phyloP scores from a whole-genome alignment of 176 grass and related monocot species.

The Triticum timopheevii region DNA sequence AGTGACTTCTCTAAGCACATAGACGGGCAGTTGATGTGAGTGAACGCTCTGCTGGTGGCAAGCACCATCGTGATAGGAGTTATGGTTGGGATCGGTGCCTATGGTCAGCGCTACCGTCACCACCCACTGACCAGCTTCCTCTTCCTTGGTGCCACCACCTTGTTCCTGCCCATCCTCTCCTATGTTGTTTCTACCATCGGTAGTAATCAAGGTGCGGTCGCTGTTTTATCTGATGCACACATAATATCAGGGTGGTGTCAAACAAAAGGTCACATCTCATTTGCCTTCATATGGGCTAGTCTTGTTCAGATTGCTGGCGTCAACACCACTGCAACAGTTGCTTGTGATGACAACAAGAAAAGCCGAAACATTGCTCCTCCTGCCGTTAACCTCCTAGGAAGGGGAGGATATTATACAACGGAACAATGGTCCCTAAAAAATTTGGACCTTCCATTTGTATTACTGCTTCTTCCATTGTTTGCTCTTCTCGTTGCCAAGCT shows the following conservation, averaged over 20 bases:
- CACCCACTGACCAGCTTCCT: not conserved
- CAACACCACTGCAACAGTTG: not conserved
- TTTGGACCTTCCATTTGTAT: fast-evolving
- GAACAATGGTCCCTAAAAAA: too few relatives aligned
- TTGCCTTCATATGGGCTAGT: too few relatives aligned
- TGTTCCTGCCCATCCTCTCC: conserved; percentile 21
- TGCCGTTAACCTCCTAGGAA: not conserved
- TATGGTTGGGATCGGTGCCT: not conserved
- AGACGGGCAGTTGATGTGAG: not conserved
- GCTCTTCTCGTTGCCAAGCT: too few relatives aligned
- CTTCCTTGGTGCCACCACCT: not conserved
- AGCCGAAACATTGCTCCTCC: not conserved
- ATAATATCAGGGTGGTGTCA: too few relatives aligned
- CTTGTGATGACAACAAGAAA: not conserved
- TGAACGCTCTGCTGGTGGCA: not conserved
- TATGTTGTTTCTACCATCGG: not conserved
- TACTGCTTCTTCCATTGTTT: too few relatives aligned
- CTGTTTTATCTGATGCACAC: too few relatives aligned
- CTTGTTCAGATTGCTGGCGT: not conserved
- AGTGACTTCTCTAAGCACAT: not conserved
- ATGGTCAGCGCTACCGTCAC: not conserved
- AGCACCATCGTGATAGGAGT: not conserved
- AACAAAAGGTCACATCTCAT: too few relatives aligned
- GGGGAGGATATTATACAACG: not conserved
- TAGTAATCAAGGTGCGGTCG: not conserved